Base-by-base conservation (phyloP, 768 basidiomycete genomes). In the Termitomyces heimii region DNA sequence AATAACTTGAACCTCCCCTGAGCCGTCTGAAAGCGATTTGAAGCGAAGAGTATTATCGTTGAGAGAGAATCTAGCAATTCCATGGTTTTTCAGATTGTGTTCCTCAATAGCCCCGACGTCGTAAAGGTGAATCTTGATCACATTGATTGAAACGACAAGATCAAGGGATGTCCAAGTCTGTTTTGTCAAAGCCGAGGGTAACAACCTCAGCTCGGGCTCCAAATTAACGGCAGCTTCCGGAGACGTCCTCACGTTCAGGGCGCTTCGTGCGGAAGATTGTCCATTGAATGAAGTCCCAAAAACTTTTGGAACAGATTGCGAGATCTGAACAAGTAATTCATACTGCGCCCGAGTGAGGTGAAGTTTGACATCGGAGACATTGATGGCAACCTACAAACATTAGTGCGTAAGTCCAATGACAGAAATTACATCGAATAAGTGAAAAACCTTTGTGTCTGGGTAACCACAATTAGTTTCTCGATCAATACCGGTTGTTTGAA, bases 321-420 rank as follows among this genome's bases (percentile, higher is more conserved):
- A 81, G 8, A 96, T 71, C 22, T 73, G 73, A 43, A 94, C 75
- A 20, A 96, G 73, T 47, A 90, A 76, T 53, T 74, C 71, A 68
- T 94, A 97, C 71, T 97, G 94, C 26, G 79, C 71, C 68, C 95
- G 88, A 4, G 94, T 95, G 51, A 98, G 75, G 63, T 88, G 80
- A 50, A 96, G 72, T 65, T 85, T 88, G 68, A 96, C 82, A 64
- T 95, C 92, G 3, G 94, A 93, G 54, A 96, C 81, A 55, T 79
- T 81, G 34, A 94, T 73, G 2, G 75, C 66, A 50, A 94, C 72
- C 94, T 96, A 31, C 13, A n/a, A 96, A 34, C n/a, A 34, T 22
- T 14, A 13, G 16, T 2, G 9, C 18, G 13, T 54, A 24, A 54
- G 28, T n/a, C 31, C 24, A 51, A 14, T 20, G 29, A 44, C 4